Conservation (phyloP, 441 rosid genomes). For the Gossypium davidsonii region DNA sequence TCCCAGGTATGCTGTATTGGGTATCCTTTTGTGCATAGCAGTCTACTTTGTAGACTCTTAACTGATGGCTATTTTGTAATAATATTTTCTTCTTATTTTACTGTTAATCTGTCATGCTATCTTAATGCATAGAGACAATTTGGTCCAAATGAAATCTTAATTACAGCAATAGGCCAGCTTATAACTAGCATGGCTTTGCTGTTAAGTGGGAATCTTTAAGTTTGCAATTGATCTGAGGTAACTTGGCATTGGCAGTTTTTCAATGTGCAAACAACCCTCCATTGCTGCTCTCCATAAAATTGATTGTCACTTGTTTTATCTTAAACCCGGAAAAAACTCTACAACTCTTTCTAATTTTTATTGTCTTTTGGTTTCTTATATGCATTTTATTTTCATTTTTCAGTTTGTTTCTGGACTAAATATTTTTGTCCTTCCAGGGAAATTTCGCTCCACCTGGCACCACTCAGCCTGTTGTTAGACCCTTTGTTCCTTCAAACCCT, state of each 20-base stretch:
- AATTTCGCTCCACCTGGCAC: slow-evolving; percentile 45
- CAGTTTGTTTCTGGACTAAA: slow-evolving; percentile 8
- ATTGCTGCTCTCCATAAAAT: neutral
- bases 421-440: slow-evolving; percentile 35
- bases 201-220: neutral
- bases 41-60: neutral
- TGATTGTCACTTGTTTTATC: neutral
- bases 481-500: slow-evolving; percentile 81
- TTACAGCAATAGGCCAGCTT: neutral
- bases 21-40: neutral
- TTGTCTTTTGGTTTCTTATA: neutral
- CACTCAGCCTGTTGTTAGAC: slow-evolving; percentile 56
- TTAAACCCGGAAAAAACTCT: neutral
- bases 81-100: neutral
- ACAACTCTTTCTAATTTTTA: neutral
- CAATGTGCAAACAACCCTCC: neutral
- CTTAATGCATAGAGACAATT: neutral
- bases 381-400: neutral
- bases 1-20: slow-evolving; percentile 48
- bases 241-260: neutral
- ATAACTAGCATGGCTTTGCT: neutral
- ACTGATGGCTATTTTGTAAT: neutral
- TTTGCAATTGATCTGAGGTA: neutral
- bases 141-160: neutral
- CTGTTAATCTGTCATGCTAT: neutral